Evolutionary conservation across 2,329 filamentous ascomycete genomes (phyloP), one percentile per base, ranked within the genome.

Genomic region (Cercospora sp.): DNA sequence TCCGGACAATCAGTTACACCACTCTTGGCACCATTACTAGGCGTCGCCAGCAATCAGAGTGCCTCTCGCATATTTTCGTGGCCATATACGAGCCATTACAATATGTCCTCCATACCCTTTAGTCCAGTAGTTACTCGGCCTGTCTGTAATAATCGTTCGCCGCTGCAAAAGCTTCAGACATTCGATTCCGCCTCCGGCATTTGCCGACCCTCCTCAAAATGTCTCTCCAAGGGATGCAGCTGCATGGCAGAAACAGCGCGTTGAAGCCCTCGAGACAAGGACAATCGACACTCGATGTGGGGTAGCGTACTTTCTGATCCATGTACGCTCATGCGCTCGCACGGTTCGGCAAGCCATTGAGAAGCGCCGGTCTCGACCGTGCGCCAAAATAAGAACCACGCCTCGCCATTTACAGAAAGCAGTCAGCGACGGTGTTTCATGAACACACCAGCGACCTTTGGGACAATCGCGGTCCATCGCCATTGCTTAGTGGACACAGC

Each of bases 401-500:
- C 58, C 42, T 55, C 57, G 26, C 64, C 64, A 12, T 16, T 51
- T 26, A 20, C 28, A 23, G 64, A 10, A 39, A 36, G 64, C 48
- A 39, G 57, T 65, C 55, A 60, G 64, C 64, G 58, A 61, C 23
- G 39, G 31, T 55, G 64, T 65, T 65, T 65, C 64, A 65, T 31
- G 7, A 60, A 53, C 12, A 33, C 31, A 31, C 62, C 48, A 58
- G 51, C 53, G 51, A 55, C 26, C 20, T 36, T 45, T 31, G 62
- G 51, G 20, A 59, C 62, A 64, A 64, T 36, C 23, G 33, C 62
- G 62, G 62, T 42, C 33, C 62, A 23, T 57, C 53, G 51, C 26
- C 26, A 59, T 42, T 64, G 62, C 62, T 64, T 64, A 55, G 51
- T 57, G 30, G 48, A 28, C 23, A 13, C 3, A 28, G 51, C 53